phyloP scores from a whole-genome alignment of 2,329 filamentous ascomycete genomes.

The Fusarium equiseti region DNA sequence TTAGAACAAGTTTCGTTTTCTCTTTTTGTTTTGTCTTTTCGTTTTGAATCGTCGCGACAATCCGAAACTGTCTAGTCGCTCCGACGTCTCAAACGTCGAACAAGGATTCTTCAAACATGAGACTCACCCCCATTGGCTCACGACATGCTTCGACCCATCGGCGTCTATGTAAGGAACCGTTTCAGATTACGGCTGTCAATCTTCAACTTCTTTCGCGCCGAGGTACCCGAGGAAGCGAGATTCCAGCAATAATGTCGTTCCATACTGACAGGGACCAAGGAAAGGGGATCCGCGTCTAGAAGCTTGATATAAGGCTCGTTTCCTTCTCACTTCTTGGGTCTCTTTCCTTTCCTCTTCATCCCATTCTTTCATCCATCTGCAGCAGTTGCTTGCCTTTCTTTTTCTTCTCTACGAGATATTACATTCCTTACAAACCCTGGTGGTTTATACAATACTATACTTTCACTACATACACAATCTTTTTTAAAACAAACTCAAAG shows the following conservation, averaged over 20 bases:
- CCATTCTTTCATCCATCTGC: conserved; percentile 43
- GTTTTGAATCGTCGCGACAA: not conserved
- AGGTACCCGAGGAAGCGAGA: conserved; percentile 11
- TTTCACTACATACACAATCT: conserved; percentile 4
- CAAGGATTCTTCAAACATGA: conserved; percentile 25
- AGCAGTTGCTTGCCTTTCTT: conserved; percentile 49
- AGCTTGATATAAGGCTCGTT: conserved; percentile 24
- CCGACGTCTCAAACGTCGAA: conserved; percentile 41
- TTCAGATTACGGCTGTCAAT: conserved; percentile 36
- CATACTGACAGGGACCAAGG: conserved; percentile 10
- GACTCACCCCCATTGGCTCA: conserved; percentile 18
- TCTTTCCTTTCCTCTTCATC: conserved; percentile 30
- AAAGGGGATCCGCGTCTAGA: not conserved
- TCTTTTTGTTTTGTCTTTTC: not conserved
- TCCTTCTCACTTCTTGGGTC: not conserved
- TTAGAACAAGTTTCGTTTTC: conserved; percentile 2
- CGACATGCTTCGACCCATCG: conserved; percentile 6
- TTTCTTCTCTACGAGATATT: conserved; percentile 43
- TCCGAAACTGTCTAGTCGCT: conserved; percentile 27
- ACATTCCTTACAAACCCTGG: conserved; percentile 48
- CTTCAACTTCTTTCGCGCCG: not conserved
- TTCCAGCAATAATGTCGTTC: conserved; percentile 43
- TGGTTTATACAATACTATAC: conserved; percentile 34
- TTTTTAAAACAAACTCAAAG: conserved; percentile 13
- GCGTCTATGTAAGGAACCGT: conserved; percentile 36